Evolutionary conservation across 73 alveolate genomes (phyloP).

Genomic region (Symbiodinium pilosum): DNA sequence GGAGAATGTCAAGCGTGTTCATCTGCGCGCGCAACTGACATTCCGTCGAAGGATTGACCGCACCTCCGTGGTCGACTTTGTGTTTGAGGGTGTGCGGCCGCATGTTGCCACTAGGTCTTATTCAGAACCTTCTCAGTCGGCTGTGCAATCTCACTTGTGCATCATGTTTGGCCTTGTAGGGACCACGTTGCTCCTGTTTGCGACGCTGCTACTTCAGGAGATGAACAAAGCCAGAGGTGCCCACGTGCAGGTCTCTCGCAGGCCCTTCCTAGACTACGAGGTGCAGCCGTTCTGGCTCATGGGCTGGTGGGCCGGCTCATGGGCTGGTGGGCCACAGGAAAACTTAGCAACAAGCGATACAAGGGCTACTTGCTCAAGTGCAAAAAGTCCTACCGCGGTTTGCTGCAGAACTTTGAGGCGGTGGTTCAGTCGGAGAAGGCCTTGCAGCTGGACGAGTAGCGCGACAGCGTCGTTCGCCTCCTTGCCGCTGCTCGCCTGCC

Average conservation of each 20-base stretch:
- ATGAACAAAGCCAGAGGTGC: slow-evolving; percentile 38
- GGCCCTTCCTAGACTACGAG: slow-evolving; percentile 46
- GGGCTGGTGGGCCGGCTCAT: no score
- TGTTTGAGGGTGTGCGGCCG: background rate
- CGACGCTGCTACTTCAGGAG: background rate
- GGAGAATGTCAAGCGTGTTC: background rate
- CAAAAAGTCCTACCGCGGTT: slow-evolving; percentile 13
- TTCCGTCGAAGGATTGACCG: slow-evolving; percentile 16
- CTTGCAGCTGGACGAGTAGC: background rate
- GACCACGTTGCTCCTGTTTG: background rate
- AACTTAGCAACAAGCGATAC: slow-evolving; percentile 13
- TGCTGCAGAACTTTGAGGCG: slow-evolving; percentile 23
- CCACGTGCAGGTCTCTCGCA: background rate
- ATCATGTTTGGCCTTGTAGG: background rate
- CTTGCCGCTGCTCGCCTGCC: slow-evolving; percentile 17
- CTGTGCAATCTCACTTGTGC: background rate
- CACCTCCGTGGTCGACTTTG: background rate
- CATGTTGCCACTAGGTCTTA: background rate
- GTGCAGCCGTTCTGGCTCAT: slow-evolving; percentile 51
- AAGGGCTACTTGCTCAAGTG: slow-evolving; percentile 35
- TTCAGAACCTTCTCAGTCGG: background rate
- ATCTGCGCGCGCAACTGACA: slow-evolving; percentile 6
- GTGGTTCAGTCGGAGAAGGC: slow-evolving; percentile 15
- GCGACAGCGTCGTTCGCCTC: background rate
- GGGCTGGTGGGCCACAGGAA: slow-evolving; percentile 73